Conservation (phyloP, 164 flowering plant genomes). For the Nelumbo lutea region DNA sequence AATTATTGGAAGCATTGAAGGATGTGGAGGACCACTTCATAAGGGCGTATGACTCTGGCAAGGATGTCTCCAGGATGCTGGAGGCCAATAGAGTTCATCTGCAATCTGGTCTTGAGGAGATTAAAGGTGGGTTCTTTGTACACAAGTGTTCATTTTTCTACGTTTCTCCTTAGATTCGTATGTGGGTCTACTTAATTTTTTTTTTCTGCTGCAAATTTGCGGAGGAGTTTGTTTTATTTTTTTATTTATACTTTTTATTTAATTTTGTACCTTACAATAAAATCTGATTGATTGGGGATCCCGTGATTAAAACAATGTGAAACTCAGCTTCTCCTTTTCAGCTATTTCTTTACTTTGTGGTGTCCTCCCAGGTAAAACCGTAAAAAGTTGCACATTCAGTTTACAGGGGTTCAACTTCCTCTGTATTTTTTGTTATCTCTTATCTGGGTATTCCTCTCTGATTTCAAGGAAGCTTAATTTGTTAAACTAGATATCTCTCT, state of each 20-base stretch:
- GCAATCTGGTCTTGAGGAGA: constrained; percentile 75
- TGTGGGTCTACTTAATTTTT: not conserved
- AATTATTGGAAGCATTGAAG: constrained; percentile 70
- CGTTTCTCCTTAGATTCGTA: not conserved
- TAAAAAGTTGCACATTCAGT: not conserved
- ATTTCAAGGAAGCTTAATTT: not conserved
- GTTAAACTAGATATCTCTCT: too few species aligned
- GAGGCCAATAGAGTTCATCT: constrained; percentile 66
- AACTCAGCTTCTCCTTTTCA: not conserved
- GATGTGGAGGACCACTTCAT: constrained; percentile 81
- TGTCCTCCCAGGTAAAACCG: not conserved
- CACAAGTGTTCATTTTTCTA: not conserved
- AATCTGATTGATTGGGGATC: too few species aligned
- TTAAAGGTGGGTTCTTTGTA: constrained; percentile 52
- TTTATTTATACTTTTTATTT: not conserved
- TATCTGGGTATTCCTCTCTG: not conserved
- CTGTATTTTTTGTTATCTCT: not conserved
- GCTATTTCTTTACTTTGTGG: not conserved
- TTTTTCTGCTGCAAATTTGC: not conserved
- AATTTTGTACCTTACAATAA: too few species aligned
- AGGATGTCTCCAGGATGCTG: constrained; percentile 81
- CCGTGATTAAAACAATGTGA: too few species aligned
- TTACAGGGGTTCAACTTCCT: not conserved
- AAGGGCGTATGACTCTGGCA: constrained; percentile 81
- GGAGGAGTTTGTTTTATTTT: not conserved